Base-by-base conservation (phyloP, 2,329 filamentous ascomycete species). In the Aureobasidium lini region DNA sequence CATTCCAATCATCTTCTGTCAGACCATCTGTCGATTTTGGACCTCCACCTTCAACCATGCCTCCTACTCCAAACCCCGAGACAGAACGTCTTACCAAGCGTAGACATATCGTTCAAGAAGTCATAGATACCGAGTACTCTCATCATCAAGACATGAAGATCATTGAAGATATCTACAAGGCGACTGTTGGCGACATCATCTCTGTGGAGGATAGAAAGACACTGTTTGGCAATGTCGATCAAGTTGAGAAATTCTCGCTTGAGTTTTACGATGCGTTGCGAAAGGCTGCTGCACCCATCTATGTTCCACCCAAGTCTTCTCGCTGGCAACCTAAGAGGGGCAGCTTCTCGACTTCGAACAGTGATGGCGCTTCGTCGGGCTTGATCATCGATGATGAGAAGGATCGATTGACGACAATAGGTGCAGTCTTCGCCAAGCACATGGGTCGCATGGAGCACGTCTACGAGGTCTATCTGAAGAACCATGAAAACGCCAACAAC, bases 91-190 rank as follows among this genome's bases (percentile, higher is more conserved):
- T 97, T 8, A 83, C 84, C 52, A 88, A 93, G 70, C 87, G 94
- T 18, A 84, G 87, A 58, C 85, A 95, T 70, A 85, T 95, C 49
- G 87, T 97, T 67, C 92, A 93, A 69, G 94, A 99, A 72, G 78
- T 99, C 39, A 82, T 96, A 47, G 91, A 96, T 68, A 99, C 94
- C 0, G 94, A 99, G 71, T 86, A 90, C 49, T 86, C 87, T 6
- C 97, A 95, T 73, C 86, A 95, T 60, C 85, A 90, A 64, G 94
- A 99, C 71, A 93, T 99, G 90, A 96, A 92, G 71, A 93, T 99
- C 57, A 88, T 96, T 2, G 90, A 95, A 68, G 92, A 97, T 69
- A 97, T 99, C 58, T 99, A 97, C 79, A 95, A 95, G 73, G 91
- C 90, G 44, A 97, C 94, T 0, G 70, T 67, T 7, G 91, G 89